These are phyloP conservation scores for Wallacemonas rigidus DNA, from an alignment of 208 protist genomes.

Conservation along the genomic window DNA sequence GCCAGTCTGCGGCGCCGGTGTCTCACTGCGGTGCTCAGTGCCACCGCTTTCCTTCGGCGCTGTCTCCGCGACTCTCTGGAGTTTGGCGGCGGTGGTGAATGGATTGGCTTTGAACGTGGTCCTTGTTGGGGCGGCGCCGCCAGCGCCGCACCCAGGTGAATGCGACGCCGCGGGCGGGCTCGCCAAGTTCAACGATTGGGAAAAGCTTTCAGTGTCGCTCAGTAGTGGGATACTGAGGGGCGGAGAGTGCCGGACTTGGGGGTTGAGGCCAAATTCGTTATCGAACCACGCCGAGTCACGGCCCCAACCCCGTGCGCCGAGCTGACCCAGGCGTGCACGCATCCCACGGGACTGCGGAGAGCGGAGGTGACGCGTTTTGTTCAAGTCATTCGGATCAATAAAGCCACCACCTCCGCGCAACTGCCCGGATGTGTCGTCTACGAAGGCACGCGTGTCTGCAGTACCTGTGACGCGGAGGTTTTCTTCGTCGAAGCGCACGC, in stretches of 20 bases:
- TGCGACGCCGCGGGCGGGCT: neutral
- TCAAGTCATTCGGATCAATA: neutral
- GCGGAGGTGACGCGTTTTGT: slow-evolving; percentile 5
- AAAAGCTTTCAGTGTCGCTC: neutral
- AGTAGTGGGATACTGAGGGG: neutral
- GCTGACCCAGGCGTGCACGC: neutral
- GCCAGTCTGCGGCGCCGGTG: neutral
- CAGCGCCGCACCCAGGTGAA: neutral
- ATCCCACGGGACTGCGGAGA: neutral
- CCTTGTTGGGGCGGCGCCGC: neutral
- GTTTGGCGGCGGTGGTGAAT: neutral
- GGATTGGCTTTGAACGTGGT: slow-evolving; percentile 14
- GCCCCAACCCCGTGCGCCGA: slow-evolving; percentile 34
- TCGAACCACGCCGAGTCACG: slow-evolving; percentile 76
- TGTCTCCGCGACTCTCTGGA: neutral
- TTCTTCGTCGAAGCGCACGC: slow-evolving; percentile 10
- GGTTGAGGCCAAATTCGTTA: slow-evolving; percentile 41
- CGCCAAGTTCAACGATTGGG: neutral
- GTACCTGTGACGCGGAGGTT: slow-evolving; percentile 3
- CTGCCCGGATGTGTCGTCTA: neutral
- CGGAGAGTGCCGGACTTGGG: neutral
- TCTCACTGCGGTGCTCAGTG: neutral
- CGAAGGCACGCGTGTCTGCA: slow-evolving; percentile 11
- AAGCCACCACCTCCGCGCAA: neutral
- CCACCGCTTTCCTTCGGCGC: no score